These are phyloP conservation scores for Nepenthes mirabilis DNA, from an alignment of 148 eudicot genomes.

Conservation along the genomic window DNA sequence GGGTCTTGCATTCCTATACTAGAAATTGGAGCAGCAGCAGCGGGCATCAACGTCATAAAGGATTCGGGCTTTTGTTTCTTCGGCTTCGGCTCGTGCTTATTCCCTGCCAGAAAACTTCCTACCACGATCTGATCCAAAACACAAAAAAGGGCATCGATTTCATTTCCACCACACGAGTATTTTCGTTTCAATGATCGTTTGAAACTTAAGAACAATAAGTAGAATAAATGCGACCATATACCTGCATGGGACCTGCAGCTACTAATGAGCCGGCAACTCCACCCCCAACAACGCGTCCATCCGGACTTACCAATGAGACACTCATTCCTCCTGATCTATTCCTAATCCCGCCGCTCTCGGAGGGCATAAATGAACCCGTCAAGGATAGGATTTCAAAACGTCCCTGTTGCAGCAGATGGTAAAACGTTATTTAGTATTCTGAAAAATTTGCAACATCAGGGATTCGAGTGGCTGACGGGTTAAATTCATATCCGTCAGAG, in stretches of 20 bases:
- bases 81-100: slow-evolving; percentile 64
- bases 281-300: slow-evolving; percentile 96
- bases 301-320: slow-evolving; percentile 88
- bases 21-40: slow-evolving; percentile 35
- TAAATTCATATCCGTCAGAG: too few species aligned
- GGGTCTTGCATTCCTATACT: slow-evolving; percentile 37
- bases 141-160: not conserved
- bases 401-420: slow-evolving; percentile 33
- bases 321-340: slow-evolving; percentile 96
- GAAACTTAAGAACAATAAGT: too few species aligned
- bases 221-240: slow-evolving; percentile 6
- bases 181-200: too few species aligned
- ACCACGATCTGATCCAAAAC: slow-evolving; percentile 53
- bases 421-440: too few species aligned
- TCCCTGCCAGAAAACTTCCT: slow-evolving; percentile 83
- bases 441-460: too few species aligned
- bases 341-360: slow-evolving; percentile 80
- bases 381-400: slow-evolving; percentile 96
- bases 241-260: slow-evolving; percentile 93
- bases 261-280: slow-evolving; percentile 88
- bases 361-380: slow-evolving; percentile 89
- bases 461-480: too few species aligned
- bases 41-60: slow-evolving; percentile 20
- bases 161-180: too few species aligned
- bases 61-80: slow-evolving; percentile 63